Base-by-base conservation (phyloP, 1,139 yeast genomes). In the Yamadazyma dendronema region DNA sequence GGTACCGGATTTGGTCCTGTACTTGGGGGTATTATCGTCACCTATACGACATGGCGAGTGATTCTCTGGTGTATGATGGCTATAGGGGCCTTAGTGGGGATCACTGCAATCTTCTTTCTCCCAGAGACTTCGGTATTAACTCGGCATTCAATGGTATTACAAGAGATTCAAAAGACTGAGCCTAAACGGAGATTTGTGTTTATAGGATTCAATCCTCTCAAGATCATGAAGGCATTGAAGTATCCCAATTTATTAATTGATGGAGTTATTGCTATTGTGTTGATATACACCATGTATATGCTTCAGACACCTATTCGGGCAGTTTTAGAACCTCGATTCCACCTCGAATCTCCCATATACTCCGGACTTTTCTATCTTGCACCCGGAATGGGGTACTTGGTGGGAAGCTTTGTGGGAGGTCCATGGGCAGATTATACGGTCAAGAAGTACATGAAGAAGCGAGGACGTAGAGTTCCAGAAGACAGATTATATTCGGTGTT, bases 271-370 rank as follows among this genome's bases (percentile, higher is more conserved):
- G 57, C 68, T 17, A 53, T 61, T 34, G 56, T 74, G 0, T 47
- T 73, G 10, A 49, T 65, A 22, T 77, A 67, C 53, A 69, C 66
- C 42, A 74, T 75, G 81, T 75, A 70, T 47, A 52, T 63, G n/a
- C 46, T 76, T 19, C 53, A 74, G 35, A 77, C 81, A 0, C 82
- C 82, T 1, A 75, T 77, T 30, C 54, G 80, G 43, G 65, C 69
- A 34, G 77, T 77, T 7, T 64, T 77, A 36, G 75, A 75, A 47
- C 81, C 81, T 3, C 50, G 81, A 39, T 77, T 75, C 54, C 49
- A 67, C 34, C 53, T 77, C 28, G 57, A 57, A 1, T 49, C 65
- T 13, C 81, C 81, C 0, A 48, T 76, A 1, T 65, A 63, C 39
- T 73, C 77, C 27, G 69, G 78, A 0, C 52, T 77, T 12, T 75